These are phyloP conservation scores for Lablab purpureus DNA, from an alignment of 306 rosid species.

Conservation along the genomic window DNA sequence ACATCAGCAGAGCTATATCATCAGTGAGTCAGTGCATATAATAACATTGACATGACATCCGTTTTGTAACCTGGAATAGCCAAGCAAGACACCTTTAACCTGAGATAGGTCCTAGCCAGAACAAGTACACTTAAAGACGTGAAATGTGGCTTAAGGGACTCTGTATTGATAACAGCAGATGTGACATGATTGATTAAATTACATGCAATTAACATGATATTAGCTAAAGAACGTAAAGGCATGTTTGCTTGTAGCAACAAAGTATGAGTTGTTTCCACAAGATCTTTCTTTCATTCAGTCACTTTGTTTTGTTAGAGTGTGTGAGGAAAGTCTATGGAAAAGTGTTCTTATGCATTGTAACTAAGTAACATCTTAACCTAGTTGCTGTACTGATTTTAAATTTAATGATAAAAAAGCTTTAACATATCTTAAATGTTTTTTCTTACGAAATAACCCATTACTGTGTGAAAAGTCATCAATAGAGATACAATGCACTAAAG, in stretches of 20 bases:
- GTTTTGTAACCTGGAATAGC: slow-evolving; percentile 1
- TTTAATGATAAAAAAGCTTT: background rate
- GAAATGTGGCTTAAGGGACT: background rate
- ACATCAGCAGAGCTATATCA: background rate
- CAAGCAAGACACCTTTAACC: background rate
- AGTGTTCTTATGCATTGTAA: background rate
- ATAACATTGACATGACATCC: background rate
- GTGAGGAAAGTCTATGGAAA: background rate
- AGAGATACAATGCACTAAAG: background rate
- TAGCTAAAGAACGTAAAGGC: background rate
- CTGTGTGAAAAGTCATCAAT: background rate
- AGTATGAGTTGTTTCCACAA: background rate
- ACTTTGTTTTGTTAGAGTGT: background rate
- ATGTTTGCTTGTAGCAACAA: background rate
- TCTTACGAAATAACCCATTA: background rate
- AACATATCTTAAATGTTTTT: background rate
- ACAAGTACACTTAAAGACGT: background rate
- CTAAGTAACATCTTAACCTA: background rate
- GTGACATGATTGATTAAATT: background rate
- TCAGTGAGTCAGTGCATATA: background rate
- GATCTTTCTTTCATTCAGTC: background rate
- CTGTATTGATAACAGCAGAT: background rate
- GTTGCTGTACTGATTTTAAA: background rate
- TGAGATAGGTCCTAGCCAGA: background rate
- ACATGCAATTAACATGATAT: background rate